A percentile compares a stretch with the other conserved stretches of the same genome.
Evolutionary conservation across 164 flowering plant species (phyloP).

Genomic region (Annona cherimola): DNA sequence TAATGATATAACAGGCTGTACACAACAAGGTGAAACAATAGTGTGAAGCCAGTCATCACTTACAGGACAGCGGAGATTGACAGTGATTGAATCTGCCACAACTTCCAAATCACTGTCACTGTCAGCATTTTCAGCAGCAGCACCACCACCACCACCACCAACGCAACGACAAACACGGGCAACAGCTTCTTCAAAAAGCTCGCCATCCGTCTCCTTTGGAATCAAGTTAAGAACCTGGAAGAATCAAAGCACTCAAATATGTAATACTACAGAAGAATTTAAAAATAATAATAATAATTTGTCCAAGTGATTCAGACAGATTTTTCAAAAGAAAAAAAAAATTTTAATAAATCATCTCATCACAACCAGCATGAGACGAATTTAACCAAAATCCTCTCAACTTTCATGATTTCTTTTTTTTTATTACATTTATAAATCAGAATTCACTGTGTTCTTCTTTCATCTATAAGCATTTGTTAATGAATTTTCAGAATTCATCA

Average conservation of each 20-base stretch:
- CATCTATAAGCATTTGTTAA: too few relatives aligned
- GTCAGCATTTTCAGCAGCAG: constrained; percentile 64
- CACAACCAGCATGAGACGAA: too few relatives aligned
- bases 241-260: neutral
- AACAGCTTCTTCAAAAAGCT: constrained; percentile 84
- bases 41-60: constrained; percentile 22
- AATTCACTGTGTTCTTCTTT: too few relatives aligned
- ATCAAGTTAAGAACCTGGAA: constrained; percentile 66
- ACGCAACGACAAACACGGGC: constrained; percentile 88
- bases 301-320: neutral
- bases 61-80: constrained; percentile 95
- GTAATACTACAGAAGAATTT: neutral
- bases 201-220: constrained; percentile 79
- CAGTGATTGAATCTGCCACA: constrained; percentile 70
- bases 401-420: too few relatives aligned
- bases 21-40: neutral
- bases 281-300: neutral
- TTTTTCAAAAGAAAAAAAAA: neutral
- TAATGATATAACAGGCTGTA: too few relatives aligned
- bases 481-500: too few relatives aligned
- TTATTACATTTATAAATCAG: too few relatives aligned
- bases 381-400: too few relatives aligned
- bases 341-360: too few relatives aligned
- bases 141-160: constrained; percentile 96
- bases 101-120: constrained; percentile 97